Conservation (phyloP, 495 filamentous ascomycete genomes). For the Talaromyces ruber region DNA sequence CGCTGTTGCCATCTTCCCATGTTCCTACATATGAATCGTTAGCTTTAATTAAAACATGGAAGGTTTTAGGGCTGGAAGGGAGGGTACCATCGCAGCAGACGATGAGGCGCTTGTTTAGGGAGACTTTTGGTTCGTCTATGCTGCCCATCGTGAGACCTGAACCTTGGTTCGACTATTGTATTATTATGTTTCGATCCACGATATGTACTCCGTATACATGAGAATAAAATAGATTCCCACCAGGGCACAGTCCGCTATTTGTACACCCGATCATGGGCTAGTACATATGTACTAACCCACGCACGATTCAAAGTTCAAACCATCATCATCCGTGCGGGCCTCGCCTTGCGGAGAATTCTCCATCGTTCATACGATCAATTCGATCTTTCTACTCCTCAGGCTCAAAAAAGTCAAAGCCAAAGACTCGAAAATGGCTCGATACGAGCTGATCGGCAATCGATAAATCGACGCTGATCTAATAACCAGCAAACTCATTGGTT, state of each 20-base stretch:
- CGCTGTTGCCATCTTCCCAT: conserved; percentile 28
- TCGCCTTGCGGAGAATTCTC: background rate
- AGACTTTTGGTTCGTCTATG: background rate
- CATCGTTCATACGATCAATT: background rate
- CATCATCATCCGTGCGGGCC: background rate
- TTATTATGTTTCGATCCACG: background rate
- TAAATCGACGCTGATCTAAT: background rate
- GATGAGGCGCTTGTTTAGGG: conserved; percentile 25
- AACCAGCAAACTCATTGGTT: background rate
- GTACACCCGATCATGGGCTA: too few species aligned
- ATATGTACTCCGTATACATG: too few species aligned
- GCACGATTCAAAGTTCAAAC: too few species aligned
- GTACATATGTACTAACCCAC: background rate
- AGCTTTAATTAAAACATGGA: too few species aligned
- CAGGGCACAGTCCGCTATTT: too few species aligned
- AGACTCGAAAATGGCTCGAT: background rate
- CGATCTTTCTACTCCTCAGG: too few species aligned
- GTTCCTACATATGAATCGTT: conserved; percentile 20
- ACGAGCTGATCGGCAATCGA: background rate
- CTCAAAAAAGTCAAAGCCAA: too few species aligned
- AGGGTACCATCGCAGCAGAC: conserved; percentile 32
- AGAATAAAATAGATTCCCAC: background rate
- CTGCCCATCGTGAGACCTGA: background rate
- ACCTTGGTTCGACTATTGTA: background rate
- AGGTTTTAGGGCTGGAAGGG: background rate